Evolutionary conservation across 306 rosid genomes (phyloP).

Genomic region (Fragaria vesca): DNA sequence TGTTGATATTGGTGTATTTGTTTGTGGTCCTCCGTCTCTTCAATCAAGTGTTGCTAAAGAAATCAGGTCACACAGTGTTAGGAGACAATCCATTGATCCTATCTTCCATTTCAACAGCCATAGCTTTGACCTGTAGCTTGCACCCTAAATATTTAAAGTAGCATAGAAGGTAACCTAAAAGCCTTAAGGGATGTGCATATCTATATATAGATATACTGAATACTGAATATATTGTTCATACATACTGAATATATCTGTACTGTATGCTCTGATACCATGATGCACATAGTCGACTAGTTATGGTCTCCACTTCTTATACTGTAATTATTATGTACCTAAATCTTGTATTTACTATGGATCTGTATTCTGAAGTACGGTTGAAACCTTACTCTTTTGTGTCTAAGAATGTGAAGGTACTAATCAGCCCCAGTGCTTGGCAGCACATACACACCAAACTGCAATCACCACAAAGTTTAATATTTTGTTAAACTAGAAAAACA

Average conservation of each 20-base stretch:
- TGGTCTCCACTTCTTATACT: background rate
- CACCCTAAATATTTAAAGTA: background rate
- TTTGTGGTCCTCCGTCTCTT: slow-evolving; percentile 89
- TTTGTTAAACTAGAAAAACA: background rate
- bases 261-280: background rate
- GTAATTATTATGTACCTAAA: background rate
- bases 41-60: slow-evolving; percentile 78
- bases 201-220: background rate
- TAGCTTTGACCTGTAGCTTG: slow-evolving; percentile 77
- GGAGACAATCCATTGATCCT: slow-evolving; percentile 52
- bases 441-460: background rate
- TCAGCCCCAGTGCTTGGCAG: background rate
- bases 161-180: background rate
- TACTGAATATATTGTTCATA: background rate
- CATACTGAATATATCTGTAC: background rate
- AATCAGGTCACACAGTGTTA: slow-evolving; percentile 61
- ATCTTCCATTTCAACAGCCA: slow-evolving; percentile 91
- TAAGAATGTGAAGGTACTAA: background rate
- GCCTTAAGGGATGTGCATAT: background rate
- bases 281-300: background rate
- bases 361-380: background rate
- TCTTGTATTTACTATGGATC: background rate
- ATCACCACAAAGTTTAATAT: background rate
- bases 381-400: background rate
- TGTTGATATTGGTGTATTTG: slow-evolving; percentile 74